Evolutionary conservation across 2,329 filamentous ascomycete genomes (phyloP), one percentile per base, ranked within the genome.

Genomic region (Colletotrichum chrysophilum): DNA sequence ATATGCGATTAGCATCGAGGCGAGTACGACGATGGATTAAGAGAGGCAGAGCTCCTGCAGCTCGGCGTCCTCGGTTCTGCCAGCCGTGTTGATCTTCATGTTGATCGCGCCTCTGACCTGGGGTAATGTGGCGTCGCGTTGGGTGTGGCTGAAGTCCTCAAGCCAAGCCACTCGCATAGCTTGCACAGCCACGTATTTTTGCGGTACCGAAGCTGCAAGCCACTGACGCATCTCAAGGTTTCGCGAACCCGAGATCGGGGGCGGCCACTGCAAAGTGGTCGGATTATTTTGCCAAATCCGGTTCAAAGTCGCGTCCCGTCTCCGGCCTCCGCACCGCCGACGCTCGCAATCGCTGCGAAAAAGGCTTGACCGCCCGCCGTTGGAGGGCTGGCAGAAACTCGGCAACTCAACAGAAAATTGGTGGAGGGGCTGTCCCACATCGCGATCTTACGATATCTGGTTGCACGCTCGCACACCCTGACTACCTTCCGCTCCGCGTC

Each of bases 361-460:
- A 67, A 67, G 5, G 55, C 43, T 38, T 76, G 74, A 76, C 74
- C 74, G 74, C 74, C 48, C 70, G 70, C 74, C 36, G 38, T 56
- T 64, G 30, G 43, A 64, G 70, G 56, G 28, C 70, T 69, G 74
- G 74, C 74, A 74, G 70, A 76, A 76, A 74, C 9, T 38, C 70
- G 65, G 58, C 58, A 36, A 52, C 70, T 76, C 74, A 74, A 76
- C 74, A 76, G 73, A 75, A 75, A 76, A 74, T 74, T 48, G 74
- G 43, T 52, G 43, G 70, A 76, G 74, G 74, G 74, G 70, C 36
- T 36, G 58, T 75, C 70, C 73, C 73, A 65, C 70, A 55, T 67
- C 65, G 58, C 70, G 64, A 74, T 69, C 74, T 60, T 69, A 76
- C 58, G 70, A 76, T 74, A 76, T 76, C 58, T 69, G 65, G 64